phyloP scores from a whole-genome alignment of 148 eudicot species.

The Chenopodium formosanum region DNA sequence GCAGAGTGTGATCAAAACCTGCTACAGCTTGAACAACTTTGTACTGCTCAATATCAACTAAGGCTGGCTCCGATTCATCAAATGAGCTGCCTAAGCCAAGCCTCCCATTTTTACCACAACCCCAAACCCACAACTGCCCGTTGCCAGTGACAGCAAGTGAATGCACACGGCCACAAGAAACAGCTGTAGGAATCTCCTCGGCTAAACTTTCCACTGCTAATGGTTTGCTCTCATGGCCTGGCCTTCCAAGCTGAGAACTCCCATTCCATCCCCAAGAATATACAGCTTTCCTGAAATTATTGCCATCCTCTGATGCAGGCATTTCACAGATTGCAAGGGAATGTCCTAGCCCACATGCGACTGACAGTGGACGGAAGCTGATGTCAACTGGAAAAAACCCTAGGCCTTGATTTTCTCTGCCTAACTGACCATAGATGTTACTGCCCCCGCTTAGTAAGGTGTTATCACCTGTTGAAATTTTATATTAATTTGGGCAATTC shows the following conservation, averaged over 20 bases:
- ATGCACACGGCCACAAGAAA: constrained; percentile 87
- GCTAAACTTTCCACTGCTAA: constrained; percentile 45
- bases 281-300: constrained; percentile 27
- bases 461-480: constrained; percentile 57
- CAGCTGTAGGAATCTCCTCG: constrained; percentile 45
- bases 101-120: constrained; percentile 90
- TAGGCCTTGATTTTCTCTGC: constrained; percentile 47
- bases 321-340: constrained; percentile 66
- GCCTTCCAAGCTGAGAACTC: constrained; percentile 82
- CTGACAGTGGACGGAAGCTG: constrained; percentile 41
- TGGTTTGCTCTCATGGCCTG: constrained; percentile 60
- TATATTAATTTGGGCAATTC: constrained; percentile 1
- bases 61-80: constrained; percentile 71
- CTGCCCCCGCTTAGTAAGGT: constrained; percentile 81
- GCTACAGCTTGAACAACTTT: constrained; percentile 76
- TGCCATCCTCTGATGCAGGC: constrained; percentile 22
- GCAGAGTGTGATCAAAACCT: constrained; percentile 87
- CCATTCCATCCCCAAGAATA: constrained; percentile 97
- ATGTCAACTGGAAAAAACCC: constrained; percentile 67
- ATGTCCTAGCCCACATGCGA: constrained; percentile 88
- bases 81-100: constrained; percentile 87
- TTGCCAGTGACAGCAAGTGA: constrained; percentile 59
- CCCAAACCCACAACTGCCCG: constrained; percentile 82
- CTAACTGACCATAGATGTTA: constrained; percentile 81
- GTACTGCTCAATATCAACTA: constrained; percentile 58